phyloP scores from a whole-genome alignment of 2,329 filamentous ascomycete species.

The Alternaria arbusti region DNA sequence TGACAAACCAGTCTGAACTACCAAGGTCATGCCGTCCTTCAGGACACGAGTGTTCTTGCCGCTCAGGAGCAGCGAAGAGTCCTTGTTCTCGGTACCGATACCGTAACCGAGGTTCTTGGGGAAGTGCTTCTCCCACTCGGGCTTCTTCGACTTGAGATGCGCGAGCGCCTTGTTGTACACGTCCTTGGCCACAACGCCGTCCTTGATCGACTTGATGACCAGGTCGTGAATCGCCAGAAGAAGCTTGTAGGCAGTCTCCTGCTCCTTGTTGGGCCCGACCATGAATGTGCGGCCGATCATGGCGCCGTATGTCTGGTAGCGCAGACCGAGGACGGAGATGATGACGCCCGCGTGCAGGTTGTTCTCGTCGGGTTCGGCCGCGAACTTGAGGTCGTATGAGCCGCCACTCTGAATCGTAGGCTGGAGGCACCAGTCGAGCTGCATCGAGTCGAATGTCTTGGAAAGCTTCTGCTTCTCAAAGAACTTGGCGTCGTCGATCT shows the following conservation, averaged over 20 bases:
- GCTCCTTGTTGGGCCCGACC: conserved; percentile 94
- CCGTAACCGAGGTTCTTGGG: conserved; percentile 90
- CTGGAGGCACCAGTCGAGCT: conserved; percentile 93
- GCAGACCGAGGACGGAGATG: conserved; percentile 85
- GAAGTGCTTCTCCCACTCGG: conserved; percentile 94
- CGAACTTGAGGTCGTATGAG: conserved; percentile 88
- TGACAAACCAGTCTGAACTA: conserved; percentile 85
- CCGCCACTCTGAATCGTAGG: conserved; percentile 94
- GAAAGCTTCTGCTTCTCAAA: conserved; percentile 88
- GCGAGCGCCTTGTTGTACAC: conserved; percentile 86
- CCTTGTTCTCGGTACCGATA: conserved; percentile 90
- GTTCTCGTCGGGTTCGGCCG: conserved; percentile 76
- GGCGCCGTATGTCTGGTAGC: conserved; percentile 96
- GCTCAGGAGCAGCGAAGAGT: conserved; percentile 82
- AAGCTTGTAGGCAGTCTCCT: conserved; percentile 93
- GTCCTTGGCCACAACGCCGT: conserved; percentile 85
- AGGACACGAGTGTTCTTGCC: conserved; percentile 82
- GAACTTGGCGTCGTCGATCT: conserved; percentile 92
- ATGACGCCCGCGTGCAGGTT: conserved; percentile 91
- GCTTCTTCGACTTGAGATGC: conserved; percentile 86
- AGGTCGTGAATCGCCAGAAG: conserved; percentile 82
- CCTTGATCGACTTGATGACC: conserved; percentile 88
- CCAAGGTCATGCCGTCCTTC: conserved; percentile 97
- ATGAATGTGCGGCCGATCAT: conserved; percentile 92
- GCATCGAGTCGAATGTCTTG: conserved; percentile 81